Conservation (phyloP, 2,329 filamentous ascomycete genomes). For the Cylindrodendrum hubeiense region DNA sequence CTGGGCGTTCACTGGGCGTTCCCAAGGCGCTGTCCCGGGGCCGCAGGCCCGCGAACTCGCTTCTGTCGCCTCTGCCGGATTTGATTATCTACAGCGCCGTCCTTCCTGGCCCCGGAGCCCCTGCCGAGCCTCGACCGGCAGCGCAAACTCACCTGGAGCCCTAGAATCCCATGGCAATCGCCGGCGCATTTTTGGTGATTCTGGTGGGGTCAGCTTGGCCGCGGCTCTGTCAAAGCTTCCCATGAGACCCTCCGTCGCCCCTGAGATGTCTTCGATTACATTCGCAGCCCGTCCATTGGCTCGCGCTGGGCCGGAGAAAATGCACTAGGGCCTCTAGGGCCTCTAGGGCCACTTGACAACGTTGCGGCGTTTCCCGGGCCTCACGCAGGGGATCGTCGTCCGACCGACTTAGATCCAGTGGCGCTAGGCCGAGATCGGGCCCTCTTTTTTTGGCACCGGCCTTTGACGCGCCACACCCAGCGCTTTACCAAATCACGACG, state of each 20-base stretch:
- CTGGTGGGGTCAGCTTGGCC: conserved; percentile 36
- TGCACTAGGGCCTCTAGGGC: conserved; percentile 26
- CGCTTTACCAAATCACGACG: conserved; percentile 17
- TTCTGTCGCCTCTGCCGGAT: not conserved
- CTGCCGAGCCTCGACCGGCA: not conserved
- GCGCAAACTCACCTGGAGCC: not conserved
- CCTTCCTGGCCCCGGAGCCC: not conserved
- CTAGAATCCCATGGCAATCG: conserved; percentile 24
- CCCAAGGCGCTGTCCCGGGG: not conserved
- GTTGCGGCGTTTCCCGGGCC: conserved; percentile 34
- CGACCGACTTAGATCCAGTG: conserved; percentile 42
- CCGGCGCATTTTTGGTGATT: conserved; percentile 23
- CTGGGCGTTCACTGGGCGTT: not conserved
- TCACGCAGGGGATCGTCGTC: conserved; percentile 37
- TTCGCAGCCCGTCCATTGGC: conserved; percentile 40
- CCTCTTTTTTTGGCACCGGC: conserved; percentile 38
- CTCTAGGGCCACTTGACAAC: conserved; percentile 33
- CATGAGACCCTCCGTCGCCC: conserved; percentile 28
- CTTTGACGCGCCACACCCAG: conserved; percentile 24
- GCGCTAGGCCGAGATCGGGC: conserved; percentile 44
- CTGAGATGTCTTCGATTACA: conserved; percentile 47
- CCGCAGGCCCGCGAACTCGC: not conserved
- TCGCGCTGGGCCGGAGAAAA: conserved; percentile 36
- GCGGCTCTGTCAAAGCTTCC: conserved; percentile 43
- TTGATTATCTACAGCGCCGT: not conserved